A percentile compares a stretch with the other conserved stretches of the same genome.
These are phyloP conservation scores for Fusarium vanettenii DNA, from an alignment of 2,329 filamentous ascomycete genomes.

Conservation along the genomic window DNA sequence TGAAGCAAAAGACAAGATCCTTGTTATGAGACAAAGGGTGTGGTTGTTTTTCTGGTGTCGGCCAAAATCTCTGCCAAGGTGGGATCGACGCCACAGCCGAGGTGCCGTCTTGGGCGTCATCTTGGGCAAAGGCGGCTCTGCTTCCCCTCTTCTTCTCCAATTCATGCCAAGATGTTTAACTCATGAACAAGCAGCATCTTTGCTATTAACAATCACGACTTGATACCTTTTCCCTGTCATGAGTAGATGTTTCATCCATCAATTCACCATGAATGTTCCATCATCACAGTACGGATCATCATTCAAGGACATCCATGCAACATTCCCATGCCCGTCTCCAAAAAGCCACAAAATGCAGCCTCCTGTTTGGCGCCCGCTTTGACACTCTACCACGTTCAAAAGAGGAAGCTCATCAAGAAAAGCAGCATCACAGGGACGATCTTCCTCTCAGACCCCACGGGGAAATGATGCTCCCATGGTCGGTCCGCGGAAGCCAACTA, in stretches of 20 bases:
- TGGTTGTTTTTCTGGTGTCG: background rate
- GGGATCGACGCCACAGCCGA: conserved; percentile 31
- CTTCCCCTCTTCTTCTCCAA: background rate
- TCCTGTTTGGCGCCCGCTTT: background rate
- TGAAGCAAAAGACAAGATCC: background rate
- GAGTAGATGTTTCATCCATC: background rate
- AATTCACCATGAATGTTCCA: background rate
- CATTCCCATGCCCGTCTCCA: background rate
- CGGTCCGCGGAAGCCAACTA: background rate
- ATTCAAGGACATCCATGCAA: background rate
- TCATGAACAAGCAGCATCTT: background rate
- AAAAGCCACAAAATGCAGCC: conserved; percentile 1
- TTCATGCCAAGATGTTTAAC: background rate
- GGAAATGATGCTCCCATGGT: background rate
- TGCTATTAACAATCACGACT: background rate
- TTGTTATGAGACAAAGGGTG: background rate
- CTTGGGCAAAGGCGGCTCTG: conserved; percentile 23
- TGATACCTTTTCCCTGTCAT: background rate
- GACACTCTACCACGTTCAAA: background rate
- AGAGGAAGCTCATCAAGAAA: conserved; percentile 4
- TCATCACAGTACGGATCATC: background rate
- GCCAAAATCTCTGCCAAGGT: background rate
- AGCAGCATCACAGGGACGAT: background rate
- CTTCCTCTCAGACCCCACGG: background rate
- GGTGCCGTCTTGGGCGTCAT: background rate